These are phyloP conservation scores for Suillus hirtellus DNA, from an alignment of 768 basidiomycete species.

Conservation along the genomic window DNA sequence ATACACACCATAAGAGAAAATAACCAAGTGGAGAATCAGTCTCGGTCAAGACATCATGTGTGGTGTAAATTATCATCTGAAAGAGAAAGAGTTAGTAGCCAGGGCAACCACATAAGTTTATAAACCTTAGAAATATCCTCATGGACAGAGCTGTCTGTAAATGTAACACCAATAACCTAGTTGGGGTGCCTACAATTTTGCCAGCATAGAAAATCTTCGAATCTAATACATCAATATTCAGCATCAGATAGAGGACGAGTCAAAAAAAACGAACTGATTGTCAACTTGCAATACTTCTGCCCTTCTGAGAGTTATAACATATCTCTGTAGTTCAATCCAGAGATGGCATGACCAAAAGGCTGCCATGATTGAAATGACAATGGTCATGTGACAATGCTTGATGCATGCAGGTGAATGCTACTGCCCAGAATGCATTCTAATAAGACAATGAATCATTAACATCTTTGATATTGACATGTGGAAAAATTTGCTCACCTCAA, in stretches of 20 bases:
- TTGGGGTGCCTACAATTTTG: constrained; percentile 34
- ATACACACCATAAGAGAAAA: constrained; percentile 29
- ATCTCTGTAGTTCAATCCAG: constrained; percentile 23
- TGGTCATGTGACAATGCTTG: constrained; percentile 37
- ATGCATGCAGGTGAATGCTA: constrained; percentile 36
- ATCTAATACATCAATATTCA: constrained; percentile 18
- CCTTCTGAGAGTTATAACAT: constrained; percentile 12
- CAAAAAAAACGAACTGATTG: background rate
- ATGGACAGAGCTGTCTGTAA: constrained; percentile 37
- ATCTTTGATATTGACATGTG: background rate
- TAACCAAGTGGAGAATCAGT: constrained; percentile 18
- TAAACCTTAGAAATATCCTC: constrained; percentile 39
- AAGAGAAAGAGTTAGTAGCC: background rate
- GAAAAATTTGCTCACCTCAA: constrained; percentile 17
- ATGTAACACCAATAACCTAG: constrained; percentile 25
- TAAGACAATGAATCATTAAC: background rate
- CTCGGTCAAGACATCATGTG: constrained; percentile 25
- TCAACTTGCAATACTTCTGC: background rate
- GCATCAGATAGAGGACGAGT: background rate
- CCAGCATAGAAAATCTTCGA: constrained; percentile 34
- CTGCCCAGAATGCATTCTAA: constrained; percentile 34
- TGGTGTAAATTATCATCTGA: constrained; percentile 26
- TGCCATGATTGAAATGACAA: constrained; percentile 39
- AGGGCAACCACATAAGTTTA: background rate
- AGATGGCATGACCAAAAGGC: constrained; percentile 36